Evolutionary conservation across 2,329 filamentous ascomycete species (phyloP), one percentile per base, ranked within the genome.

Genomic region (Ambrosiella beaveri): DNA sequence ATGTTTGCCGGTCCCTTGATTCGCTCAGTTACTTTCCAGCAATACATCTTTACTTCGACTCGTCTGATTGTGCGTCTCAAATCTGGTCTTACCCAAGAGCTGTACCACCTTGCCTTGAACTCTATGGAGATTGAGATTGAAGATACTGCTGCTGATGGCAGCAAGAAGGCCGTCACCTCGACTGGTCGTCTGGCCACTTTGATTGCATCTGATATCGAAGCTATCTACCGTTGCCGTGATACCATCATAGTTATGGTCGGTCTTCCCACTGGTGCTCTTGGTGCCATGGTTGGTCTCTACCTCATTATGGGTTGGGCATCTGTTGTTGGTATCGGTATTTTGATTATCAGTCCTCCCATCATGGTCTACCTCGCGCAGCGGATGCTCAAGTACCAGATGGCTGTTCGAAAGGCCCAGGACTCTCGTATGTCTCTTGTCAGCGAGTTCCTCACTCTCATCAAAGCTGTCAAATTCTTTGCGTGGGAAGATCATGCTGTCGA

Each of bases 121-220:
- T 80, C 77, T 1, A 78, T 78, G 74, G 76, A 78, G 60, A 67
- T 80, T 47, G 75, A 80, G 53, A 74, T 79, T n/a, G 75, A 79
- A 44, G 56, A 65, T 11, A 63, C 65, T 8, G 59, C 54, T 13
- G 37, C 54, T 40, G 39, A 56, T 40, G 57, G 57, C 15, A 59
- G 51, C 7, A 62, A 67, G 45, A 63, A 67, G 47, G 67, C 65
- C 12, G 66, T 70, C 19, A 71, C 75, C 1, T 75, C 76, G 2
- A 71, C 75, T 7, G 76, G 76, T 13, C 70, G 74, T 13, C 65
- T 79, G 51, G 75, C 75, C 12, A 81, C 78, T 58, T 69, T 81
- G 57, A 80, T 81, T 75, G 75, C 77, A 7, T 76, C 76, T 36
- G 78, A 81, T 62, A 71, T 81, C 8, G 77, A 81, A 57, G 75